Percentiles rank a stretch among this genome's conserved stretches.
Evolutionary conservation across 371 early-diverging fungal species (phyloP).

Genomic region (Dinochytrium kinnereticum): DNA sequence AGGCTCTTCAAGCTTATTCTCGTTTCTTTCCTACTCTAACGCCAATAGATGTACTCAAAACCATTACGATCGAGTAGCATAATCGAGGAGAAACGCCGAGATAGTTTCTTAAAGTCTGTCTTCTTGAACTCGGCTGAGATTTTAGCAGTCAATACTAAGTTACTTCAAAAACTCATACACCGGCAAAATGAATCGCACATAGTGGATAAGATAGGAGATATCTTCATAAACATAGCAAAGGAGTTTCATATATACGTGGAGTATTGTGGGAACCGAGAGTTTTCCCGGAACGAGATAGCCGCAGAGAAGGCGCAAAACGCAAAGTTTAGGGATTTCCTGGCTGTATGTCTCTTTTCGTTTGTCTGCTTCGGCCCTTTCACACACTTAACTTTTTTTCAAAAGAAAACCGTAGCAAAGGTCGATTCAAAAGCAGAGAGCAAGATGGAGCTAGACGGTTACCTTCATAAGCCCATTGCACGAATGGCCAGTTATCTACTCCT

Average conservation of each 20-base stretch:
- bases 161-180: slow-evolving; percentile 67
- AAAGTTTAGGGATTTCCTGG: slow-evolving; percentile 74
- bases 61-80: slow-evolving; percentile 71
- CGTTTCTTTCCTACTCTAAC: neutral
- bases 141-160: slow-evolving; percentile 66
- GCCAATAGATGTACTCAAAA: slow-evolving; percentile 54
- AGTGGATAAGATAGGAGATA: slow-evolving; percentile 84
- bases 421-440: slow-evolving; percentile 22
- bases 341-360: slow-evolving; percentile 45
- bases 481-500: slow-evolving; percentile 89
- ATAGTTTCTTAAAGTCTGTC: slow-evolving; percentile 71
- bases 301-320: slow-evolving; percentile 73
- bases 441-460: slow-evolving; percentile 25
- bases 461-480: slow-evolving; percentile 76
- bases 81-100: slow-evolving; percentile 65
- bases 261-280: slow-evolving; percentile 88
- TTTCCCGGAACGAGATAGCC: slow-evolving; percentile 82
- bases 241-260: slow-evolving; percentile 81
- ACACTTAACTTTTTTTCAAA: neutral
- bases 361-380: neutral
- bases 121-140: slow-evolving; percentile 85
- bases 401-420: slow-evolving; percentile 25
- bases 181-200: slow-evolving; percentile 75
- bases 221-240: slow-evolving; percentile 74
- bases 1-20: neutral